phyloP scores from a whole-genome alignment of 805 yeast genomes.

The Grigorovia transvaalensis region DNA sequence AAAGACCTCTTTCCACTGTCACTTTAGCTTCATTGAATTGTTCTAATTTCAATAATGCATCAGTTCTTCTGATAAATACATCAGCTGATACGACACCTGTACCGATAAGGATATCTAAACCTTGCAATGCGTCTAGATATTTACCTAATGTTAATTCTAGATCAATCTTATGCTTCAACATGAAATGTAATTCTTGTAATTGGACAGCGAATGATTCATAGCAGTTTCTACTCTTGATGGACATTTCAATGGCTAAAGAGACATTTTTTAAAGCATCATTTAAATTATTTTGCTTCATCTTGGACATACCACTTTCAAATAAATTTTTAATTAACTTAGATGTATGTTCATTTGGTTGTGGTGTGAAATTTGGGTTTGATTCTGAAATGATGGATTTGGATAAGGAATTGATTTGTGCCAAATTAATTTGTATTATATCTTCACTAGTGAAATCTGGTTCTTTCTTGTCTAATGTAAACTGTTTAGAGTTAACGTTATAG shows the following conservation, averaged over 20 bases:
- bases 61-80: constrained; percentile 61
- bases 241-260: constrained; percentile 56
- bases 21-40: constrained; percentile 52
- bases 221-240: constrained; percentile 50
- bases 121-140: constrained; percentile 52
- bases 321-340: constrained; percentile 48
- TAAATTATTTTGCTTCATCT: constrained; percentile 44
- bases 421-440: constrained; percentile 14
- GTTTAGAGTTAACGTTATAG: constrained; percentile 25
- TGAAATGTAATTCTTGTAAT: constrained; percentile 53
- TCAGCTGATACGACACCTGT: constrained; percentile 55
- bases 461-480: constrained; percentile 8
- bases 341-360: constrained; percentile 43
- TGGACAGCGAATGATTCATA: constrained; percentile 68
- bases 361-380: constrained; percentile 43
- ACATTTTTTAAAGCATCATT: constrained; percentile 56
- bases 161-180: constrained; percentile 63
- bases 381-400: constrained; percentile 26
- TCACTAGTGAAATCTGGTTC: constrained; percentile 3
- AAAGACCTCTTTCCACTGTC: constrained; percentile 63
- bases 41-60: constrained; percentile 51
- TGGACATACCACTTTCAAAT: constrained; percentile 50
- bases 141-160: constrained; percentile 47
- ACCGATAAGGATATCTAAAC: constrained; percentile 54
- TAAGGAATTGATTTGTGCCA: constrained; percentile 29